phyloP scores from a whole-genome alignment of 2,329 filamentous ascomycete genomes.

The Xylariales sp. region DNA sequence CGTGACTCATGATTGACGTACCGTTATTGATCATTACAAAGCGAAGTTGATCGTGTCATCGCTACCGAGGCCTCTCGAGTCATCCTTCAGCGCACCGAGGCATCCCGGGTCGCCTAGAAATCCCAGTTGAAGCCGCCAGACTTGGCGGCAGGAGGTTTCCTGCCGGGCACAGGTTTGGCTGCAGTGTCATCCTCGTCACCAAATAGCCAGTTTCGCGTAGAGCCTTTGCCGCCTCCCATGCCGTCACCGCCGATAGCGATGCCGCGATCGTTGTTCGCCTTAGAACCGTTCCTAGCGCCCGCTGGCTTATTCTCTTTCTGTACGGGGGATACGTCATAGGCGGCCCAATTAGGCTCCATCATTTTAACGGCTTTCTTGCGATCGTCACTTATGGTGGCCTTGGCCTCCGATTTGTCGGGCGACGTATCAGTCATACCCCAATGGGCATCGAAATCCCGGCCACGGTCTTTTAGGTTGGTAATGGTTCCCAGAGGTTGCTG shows the following conservation, averaged over 20 bases:
- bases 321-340: constrained; percentile 66
- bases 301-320: constrained; percentile 64
- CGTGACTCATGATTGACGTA: constrained; percentile 43
- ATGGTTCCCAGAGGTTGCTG: constrained; percentile 69
- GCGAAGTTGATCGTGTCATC: constrained; percentile 7
- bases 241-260: constrained; percentile 70
- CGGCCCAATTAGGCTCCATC: constrained; percentile 74
- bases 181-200: constrained; percentile 60
- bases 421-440: constrained; percentile 80
- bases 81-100: constrained; percentile 38
- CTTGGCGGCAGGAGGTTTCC: constrained; percentile 50
- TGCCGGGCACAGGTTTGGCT: constrained; percentile 54
- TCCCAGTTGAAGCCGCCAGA: constrained; percentile 50
- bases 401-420: constrained; percentile 55
- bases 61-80: constrained; percentile 14
- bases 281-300: constrained; percentile 38
- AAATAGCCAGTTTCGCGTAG: constrained; percentile 68
- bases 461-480: constrained; percentile 78
- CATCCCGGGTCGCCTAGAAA: constrained; percentile 47
- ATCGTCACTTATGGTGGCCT: constrained; percentile 64
- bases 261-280: constrained; percentile 52
- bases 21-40: constrained; percentile 44
- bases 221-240: constrained; percentile 71
- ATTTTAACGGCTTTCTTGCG: constrained; percentile 77
- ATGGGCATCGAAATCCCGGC: constrained; percentile 81